Evolutionary conservation across 2,329 filamentous ascomycete species (phyloP).

Genomic region (Xylaria sp.): DNA sequence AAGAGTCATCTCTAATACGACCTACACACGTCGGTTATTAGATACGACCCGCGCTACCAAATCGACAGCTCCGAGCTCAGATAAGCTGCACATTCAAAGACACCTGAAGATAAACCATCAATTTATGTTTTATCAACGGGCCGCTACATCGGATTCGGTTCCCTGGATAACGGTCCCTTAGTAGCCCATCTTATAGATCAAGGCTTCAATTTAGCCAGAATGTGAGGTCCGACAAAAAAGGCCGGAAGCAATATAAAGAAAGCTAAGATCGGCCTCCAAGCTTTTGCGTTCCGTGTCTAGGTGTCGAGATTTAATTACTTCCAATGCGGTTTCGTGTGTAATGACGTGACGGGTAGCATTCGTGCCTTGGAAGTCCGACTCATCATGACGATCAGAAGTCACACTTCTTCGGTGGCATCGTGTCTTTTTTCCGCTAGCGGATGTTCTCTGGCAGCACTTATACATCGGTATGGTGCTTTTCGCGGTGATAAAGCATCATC

Average conservation of each 20-base stretch:
- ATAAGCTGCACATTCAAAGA: background rate
- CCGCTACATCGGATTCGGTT: background rate
- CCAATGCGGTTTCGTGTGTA: conserved; percentile 4
- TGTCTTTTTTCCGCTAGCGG: background rate
- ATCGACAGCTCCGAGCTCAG: background rate
- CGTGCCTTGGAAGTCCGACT: conserved; percentile 1
- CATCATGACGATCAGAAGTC: conserved; percentile 15
- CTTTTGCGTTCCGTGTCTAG: conserved; percentile 2
- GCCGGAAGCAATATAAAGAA: conserved; percentile 20
- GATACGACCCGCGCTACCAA: background rate
- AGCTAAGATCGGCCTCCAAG: conserved; percentile 9
- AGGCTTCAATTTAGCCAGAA: conserved; percentile 21
- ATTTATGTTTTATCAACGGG: background rate
- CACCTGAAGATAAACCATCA: background rate
- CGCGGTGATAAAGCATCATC: conserved; percentile 3
- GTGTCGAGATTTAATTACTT: conserved; percentile 14
- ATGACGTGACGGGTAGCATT: conserved; percentile 22
- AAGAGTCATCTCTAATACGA: background rate
- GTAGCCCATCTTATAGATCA: background rate
- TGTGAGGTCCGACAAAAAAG: background rate
- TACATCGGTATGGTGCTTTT: background rate
- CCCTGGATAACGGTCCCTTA: conserved; percentile 19
- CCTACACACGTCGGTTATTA: background rate
- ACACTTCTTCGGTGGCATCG: background rate
- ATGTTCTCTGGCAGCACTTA: too few species aligned